Conservation (phyloP, 2,329 filamentous ascomycete species). For the Alternaria gaisen region DNA sequence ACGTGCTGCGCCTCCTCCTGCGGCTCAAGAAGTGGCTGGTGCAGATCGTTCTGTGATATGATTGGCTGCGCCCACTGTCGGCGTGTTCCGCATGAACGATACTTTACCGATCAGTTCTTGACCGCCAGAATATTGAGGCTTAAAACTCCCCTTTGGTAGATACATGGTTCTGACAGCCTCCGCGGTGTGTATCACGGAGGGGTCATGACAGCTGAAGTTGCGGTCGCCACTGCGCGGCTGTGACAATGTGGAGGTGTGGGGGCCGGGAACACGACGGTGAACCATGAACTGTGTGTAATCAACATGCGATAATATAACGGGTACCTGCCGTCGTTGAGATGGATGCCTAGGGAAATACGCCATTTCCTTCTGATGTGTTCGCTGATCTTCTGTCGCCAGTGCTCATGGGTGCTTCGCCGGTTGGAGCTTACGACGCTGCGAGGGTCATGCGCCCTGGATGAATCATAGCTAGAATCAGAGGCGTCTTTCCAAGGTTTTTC, state of each 20-base stretch:
- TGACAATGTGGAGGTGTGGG: conserved; percentile 21
- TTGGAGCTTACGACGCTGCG: conserved; percentile 12
- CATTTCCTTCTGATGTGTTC: conserved; percentile 1
- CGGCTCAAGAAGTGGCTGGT: conserved; percentile 23
- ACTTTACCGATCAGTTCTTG: conserved; percentile 15
- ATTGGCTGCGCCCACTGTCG: conserved; percentile 21
- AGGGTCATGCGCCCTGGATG: conserved; percentile 12
- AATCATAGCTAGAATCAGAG: conserved; percentile 3
- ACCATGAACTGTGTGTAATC: background rate
- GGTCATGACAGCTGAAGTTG: conserved; percentile 27
- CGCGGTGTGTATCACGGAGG: conserved; percentile 11
- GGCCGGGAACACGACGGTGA: conserved; percentile 18
- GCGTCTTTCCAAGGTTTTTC: background rate
- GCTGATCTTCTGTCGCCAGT: background rate
- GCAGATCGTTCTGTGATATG: conserved; percentile 4
- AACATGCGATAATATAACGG: conserved; percentile 8
- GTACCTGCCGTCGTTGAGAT: conserved; percentile 12
- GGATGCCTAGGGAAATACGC: conserved; percentile 13
- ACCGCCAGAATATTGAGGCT: conserved; percentile 23
- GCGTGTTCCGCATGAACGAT: conserved; percentile 18
- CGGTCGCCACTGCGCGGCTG: conserved; percentile 28
- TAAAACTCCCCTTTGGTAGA: conserved; percentile 1
- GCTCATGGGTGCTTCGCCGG: conserved; percentile 3
- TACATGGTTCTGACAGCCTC: conserved; percentile 15
- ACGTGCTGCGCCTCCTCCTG: conserved; percentile 17